These are phyloP conservation scores for Scutellaria minor DNA, from an alignment of 257 asterid genomes.

Conservation along the genomic window DNA sequence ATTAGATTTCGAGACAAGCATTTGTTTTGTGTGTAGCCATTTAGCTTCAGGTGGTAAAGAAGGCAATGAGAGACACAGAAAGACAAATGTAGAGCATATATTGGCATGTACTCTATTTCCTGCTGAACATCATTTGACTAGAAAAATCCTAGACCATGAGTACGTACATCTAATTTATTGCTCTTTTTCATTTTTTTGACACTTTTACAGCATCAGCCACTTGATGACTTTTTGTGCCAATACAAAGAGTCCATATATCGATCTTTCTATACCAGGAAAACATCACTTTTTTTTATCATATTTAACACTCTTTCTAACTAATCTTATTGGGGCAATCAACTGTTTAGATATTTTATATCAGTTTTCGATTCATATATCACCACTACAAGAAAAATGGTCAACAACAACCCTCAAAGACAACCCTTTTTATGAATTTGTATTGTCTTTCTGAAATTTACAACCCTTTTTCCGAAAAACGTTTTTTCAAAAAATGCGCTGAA, in stretches of 20 bases:
- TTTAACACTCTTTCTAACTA: constrained; percentile 25
- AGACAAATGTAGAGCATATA: constrained; percentile 54
- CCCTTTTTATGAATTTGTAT: no score
- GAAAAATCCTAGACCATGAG: constrained; percentile 72
- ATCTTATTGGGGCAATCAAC: constrained; percentile 7
- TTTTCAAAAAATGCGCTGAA: no score
- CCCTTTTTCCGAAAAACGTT: no score
- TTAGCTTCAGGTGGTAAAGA: constrained; percentile 63
- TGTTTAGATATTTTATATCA: constrained; percentile 1
- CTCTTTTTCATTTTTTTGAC: background rate
- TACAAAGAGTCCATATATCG: background rate
- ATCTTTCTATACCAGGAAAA: constrained; percentile 21
- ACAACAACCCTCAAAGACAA: no score
- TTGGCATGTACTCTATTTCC: constrained; percentile 55
- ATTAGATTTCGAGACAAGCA: constrained; percentile 63
- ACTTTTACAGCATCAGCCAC: background rate
- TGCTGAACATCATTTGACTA: constrained; percentile 51
- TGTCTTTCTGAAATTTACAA: no score
- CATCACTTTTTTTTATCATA: background rate
- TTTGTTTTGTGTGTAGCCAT: constrained; percentile 68
- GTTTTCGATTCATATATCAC: background rate
- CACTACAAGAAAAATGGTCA: no score
- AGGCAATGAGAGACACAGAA: constrained; percentile 62
- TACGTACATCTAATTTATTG: constrained; percentile 35
- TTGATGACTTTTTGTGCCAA: constrained; percentile 4